phyloP scores from a whole-genome alignment of 2,329 filamentous ascomycete genomes.

The Paraconiothyrium sp. region DNA sequence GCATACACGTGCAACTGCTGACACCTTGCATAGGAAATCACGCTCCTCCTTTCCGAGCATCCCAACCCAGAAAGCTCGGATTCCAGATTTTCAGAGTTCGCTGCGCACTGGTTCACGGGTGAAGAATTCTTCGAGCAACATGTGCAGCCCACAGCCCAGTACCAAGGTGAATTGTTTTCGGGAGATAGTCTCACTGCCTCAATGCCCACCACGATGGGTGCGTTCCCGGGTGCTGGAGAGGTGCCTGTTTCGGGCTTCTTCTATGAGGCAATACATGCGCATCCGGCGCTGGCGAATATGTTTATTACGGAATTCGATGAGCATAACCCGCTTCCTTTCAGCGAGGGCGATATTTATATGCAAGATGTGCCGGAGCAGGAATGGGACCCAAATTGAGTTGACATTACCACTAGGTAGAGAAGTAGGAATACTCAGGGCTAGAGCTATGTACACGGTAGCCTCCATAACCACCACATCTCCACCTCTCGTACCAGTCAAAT shows the following conservation, averaged over 20 bases:
- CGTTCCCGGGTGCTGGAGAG: constrained; percentile 4
- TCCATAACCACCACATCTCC: too few relatives aligned
- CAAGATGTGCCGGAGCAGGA: background rate
- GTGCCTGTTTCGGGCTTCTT: constrained; percentile 19
- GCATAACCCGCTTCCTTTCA: constrained; percentile 21
- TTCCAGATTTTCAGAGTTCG: too few relatives aligned
- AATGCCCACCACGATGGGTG: background rate
- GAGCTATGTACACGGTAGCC: too few relatives aligned
- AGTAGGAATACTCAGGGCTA: too few relatives aligned
- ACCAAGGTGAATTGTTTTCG: background rate
- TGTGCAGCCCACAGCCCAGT: background rate
- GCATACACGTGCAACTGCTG: background rate
- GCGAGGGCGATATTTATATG: background rate
- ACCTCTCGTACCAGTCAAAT: too few relatives aligned
- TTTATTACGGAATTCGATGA: constrained; percentile 31
- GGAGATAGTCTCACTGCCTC: background rate
- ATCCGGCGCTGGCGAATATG: constrained; percentile 15
- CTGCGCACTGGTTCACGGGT: constrained; percentile 8
- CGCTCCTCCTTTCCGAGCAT: constrained; percentile 29
- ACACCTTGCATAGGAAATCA: constrained; percentile 21
- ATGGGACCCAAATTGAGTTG: too few relatives aligned
- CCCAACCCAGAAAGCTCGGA: background rate
- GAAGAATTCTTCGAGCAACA: constrained; percentile 12
- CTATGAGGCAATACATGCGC: constrained; percentile 9
- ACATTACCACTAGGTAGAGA: too few relatives aligned